A percentile compares a stretch with the other conserved stretches of the same genome.
Evolutionary conservation across 352 stramenopile genomes (phyloP).

Genomic region (Phytophthora hibernalis): DNA sequence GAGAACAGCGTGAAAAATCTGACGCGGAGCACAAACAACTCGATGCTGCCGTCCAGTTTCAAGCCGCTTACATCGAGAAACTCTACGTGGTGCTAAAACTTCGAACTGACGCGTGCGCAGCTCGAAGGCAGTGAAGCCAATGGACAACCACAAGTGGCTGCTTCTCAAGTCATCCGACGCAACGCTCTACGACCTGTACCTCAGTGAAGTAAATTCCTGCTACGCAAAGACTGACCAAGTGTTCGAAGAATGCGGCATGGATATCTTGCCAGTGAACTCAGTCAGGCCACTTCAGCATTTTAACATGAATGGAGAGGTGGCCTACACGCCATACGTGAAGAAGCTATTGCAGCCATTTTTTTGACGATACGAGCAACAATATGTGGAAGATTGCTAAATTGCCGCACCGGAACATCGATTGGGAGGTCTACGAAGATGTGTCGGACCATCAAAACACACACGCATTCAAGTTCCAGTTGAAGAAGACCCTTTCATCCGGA

Average conservation of each 20-base stretch:
- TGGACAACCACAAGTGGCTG: slow-evolving; percentile 21
- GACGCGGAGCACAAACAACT: slow-evolving; percentile 24
- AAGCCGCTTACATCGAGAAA: slow-evolving; percentile 18
- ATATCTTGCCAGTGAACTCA: neutral
- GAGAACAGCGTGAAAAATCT: neutral
- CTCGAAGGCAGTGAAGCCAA: too few relatives aligned
- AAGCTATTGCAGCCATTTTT: slow-evolving; percentile 27
- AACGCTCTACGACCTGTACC: slow-evolving; percentile 15
- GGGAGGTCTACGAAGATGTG: slow-evolving; percentile 21
- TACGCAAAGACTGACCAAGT: slow-evolving; percentile 20
- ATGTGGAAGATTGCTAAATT: slow-evolving; percentile 18
- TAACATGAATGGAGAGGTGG: neutral
- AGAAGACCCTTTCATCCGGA: slow-evolving; percentile 11
- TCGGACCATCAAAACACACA: slow-evolving; percentile 34
- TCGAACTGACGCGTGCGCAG: too few relatives aligned
- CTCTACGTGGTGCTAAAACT: neutral
- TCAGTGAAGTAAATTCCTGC: slow-evolving; percentile 18
- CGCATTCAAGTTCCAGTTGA: slow-evolving; percentile 37
- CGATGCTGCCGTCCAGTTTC: neutral
- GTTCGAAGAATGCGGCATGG: slow-evolving; percentile 16
- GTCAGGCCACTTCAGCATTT: neutral
- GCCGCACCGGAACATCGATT: slow-evolving; percentile 12
- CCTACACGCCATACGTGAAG: slow-evolving; percentile 22
- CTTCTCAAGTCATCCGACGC: slow-evolving; percentile 10
- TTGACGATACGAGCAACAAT: slow-evolving; percentile 15